Conservation (phyloP, 495 filamentous ascomycete genomes). For the Penicillium riverlandense region DNA sequence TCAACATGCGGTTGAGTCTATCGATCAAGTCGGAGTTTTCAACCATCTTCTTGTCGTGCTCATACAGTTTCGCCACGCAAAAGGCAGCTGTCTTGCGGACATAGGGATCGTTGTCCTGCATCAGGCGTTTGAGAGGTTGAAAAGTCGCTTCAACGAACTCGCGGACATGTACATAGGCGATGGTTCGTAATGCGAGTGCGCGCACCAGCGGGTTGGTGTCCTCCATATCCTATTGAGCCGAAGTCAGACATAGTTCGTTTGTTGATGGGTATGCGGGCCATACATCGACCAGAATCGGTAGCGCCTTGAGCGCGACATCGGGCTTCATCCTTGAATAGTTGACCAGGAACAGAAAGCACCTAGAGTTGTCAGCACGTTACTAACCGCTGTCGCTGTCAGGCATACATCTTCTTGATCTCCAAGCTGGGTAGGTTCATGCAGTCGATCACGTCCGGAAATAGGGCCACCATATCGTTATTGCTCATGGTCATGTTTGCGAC, state of each 20-base stretch:
- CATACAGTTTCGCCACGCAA: conserved; percentile 95
- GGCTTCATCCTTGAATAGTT: conserved; percentile 95
- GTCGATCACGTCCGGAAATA: conserved; percentile 90
- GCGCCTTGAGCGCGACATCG: conserved; percentile 86
- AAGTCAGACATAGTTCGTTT: conserved; percentile 1
- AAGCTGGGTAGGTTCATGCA: conserved; percentile 92
- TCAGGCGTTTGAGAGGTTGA: conserved; percentile 70
- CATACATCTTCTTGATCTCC: conserved; percentile 99
- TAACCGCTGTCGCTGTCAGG: background rate
- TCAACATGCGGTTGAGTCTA: conserved; percentile 77
- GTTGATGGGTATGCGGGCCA: conserved; percentile 11
- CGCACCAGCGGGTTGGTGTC: conserved; percentile 89
- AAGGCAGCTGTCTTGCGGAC: conserved; percentile 97
- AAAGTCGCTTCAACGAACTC: conserved; percentile 93
- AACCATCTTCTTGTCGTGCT: conserved; percentile 86
- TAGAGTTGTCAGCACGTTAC: conserved; percentile 24
- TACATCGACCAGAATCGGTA: conserved; percentile 80
- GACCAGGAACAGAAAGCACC: conserved; percentile 96
- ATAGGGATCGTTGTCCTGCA: conserved; percentile 88
- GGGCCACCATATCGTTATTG: conserved; percentile 98
- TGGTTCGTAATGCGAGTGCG: conserved; percentile 86
- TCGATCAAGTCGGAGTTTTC: conserved; percentile 91
- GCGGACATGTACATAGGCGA: conserved; percentile 94
- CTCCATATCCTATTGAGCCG: conserved; percentile 69
- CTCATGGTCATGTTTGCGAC: conserved; percentile 99